Evolutionary conservation across 306 rosid genomes (phyloP).

Genomic region (Casuarina glauca): DNA sequence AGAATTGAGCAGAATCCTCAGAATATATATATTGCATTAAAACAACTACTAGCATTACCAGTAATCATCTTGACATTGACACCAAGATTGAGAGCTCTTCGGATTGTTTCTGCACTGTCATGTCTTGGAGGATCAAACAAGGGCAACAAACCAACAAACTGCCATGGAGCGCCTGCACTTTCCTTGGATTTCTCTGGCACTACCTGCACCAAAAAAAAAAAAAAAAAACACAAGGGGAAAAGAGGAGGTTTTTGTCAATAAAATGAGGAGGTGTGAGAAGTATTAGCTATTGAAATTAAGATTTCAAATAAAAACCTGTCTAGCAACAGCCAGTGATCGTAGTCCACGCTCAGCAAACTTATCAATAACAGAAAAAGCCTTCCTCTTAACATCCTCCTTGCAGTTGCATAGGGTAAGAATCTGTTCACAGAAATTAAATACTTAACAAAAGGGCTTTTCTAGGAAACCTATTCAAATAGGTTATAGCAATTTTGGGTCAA

Average conservation of each 20-base stretch:
- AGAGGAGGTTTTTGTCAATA: not conserved
- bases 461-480: not conserved
- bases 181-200: slow-evolving; percentile 85
- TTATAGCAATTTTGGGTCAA: not conserved
- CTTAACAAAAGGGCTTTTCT: slow-evolving; percentile 12
- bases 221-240: not conserved
- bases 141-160: slow-evolving; percentile 88
- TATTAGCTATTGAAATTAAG: slow-evolving; percentile 7
- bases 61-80: slow-evolving; percentile 99
- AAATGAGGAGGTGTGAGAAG: not conserved
- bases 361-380: slow-evolving; percentile 66
- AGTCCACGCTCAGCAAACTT: slow-evolving; percentile 98
- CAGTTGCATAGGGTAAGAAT: slow-evolving; percentile 75
- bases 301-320: slow-evolving; percentile 69
- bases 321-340: slow-evolving; percentile 87
- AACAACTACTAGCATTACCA: slow-evolving; percentile 46
- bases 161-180: slow-evolving; percentile 81
- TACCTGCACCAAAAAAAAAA: slow-evolving; percentile 50
- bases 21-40: slow-evolving; percentile 9
- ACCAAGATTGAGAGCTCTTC: slow-evolving; percentile 93
- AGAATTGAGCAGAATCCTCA: slow-evolving; percentile 14
- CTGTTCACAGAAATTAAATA: slow-evolving; percentile 38
- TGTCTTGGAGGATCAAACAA: slow-evolving; percentile 97
- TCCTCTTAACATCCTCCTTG: slow-evolving; percentile 80
- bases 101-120: slow-evolving; percentile 97